Evolutionary conservation across 192 early-diverging fungal species (phyloP), one percentile per base, ranked within the genome.

Genomic region (Cladochytrium replicatum): DNA sequence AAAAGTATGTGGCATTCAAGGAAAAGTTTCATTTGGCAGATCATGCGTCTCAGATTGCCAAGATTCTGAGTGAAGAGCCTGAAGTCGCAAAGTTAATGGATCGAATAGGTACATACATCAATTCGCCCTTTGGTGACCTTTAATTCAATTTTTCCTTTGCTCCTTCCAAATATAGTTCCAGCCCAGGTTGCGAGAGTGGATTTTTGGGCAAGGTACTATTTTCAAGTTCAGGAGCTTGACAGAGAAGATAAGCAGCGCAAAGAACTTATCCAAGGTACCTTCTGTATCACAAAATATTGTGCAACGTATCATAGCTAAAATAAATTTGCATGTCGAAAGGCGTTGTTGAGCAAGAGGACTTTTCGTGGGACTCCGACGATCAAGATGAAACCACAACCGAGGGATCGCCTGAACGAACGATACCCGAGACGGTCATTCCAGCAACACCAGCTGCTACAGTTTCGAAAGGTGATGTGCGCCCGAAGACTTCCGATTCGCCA

Each of bases 151-250:
- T 2, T 11, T 47, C 21, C 25, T 25, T 9, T 29, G 8, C 23
- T n/a, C n/a, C n/a, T n/a, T n/a, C n/a, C n/a, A n/a, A n/a, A n/a
- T n/a, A n/a, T 41, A 66, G 70, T 68, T 6, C 70, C 69, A 0
- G 39, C 41, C 7, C 13, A 50, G 9, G 47, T 66, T 4, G 49
- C 58, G 1, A 46, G 65, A 22, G 55, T 60, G 2, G 52, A 50
- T 4, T 72, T 72, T 40, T 72, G 70, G 70, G 41, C 46, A 7
- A 57, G 70, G 2, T 72, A 72, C 47, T 68, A 59, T 47, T 72
- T 61, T 43, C 40, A 45, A 8, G 51, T 68, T 1, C 19, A 26
- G 1, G 62, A 72, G 47, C 30, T 72, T 0, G 70, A 72, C 6
- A 43, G 62, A 6, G 56, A 68, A 45, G 70, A 72, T 24, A 60